Evolutionary conservation across 140 eudicot genomes (phyloP).

Genomic region (Senecio squalidus): DNA sequence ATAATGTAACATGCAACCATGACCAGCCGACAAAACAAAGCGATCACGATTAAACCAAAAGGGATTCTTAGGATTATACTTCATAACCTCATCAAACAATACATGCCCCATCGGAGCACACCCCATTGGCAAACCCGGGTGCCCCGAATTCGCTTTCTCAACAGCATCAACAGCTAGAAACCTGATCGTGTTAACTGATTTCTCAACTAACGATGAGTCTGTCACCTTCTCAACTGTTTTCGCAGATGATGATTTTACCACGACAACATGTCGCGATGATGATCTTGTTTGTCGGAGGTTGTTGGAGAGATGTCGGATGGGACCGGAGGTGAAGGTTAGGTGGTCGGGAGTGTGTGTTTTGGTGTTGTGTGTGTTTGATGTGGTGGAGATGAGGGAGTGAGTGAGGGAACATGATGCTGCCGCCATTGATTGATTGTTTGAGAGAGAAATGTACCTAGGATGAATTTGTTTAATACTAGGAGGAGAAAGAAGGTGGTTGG

Average conservation of each 20-base stretch:
- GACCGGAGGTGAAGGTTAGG: constrained; percentile 11
- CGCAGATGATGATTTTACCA: constrained; percentile 2
- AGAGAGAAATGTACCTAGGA: too few species aligned
- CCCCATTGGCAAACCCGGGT: constrained; percentile 61
- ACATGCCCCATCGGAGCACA: constrained; percentile 66
- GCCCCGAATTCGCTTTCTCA: constrained; percentile 65
- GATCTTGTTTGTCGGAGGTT: constrained; percentile 4
- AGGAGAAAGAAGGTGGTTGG: too few species aligned
- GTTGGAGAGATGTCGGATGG: constrained; percentile 3
- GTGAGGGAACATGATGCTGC: constrained; percentile 23
- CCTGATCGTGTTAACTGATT: constrained; percentile 48
- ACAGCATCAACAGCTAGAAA: constrained; percentile 55
- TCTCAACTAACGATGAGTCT: constrained; percentile 28
- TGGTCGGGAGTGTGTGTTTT: constrained; percentile 11
- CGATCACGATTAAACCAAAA: constrained; percentile 59
- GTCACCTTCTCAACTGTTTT: constrained; percentile 8
- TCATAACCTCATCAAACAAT: constrained; percentile 50
- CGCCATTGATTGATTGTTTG: neutral
- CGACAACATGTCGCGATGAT: neutral
- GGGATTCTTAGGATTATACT: constrained; percentile 53
- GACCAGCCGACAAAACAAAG: constrained; percentile 57
- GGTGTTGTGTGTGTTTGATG: neutral
- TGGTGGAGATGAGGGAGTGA: constrained; percentile 23
- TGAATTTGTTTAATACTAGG: too few species aligned
- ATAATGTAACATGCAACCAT: constrained; percentile 61